Percentiles rank a stretch among this genome's conserved stretches.
These are phyloP conservation scores for Rhizopus sp. DNA, from an alignment of 371 early-diverging fungal genomes.

Conservation along the genomic window DNA sequence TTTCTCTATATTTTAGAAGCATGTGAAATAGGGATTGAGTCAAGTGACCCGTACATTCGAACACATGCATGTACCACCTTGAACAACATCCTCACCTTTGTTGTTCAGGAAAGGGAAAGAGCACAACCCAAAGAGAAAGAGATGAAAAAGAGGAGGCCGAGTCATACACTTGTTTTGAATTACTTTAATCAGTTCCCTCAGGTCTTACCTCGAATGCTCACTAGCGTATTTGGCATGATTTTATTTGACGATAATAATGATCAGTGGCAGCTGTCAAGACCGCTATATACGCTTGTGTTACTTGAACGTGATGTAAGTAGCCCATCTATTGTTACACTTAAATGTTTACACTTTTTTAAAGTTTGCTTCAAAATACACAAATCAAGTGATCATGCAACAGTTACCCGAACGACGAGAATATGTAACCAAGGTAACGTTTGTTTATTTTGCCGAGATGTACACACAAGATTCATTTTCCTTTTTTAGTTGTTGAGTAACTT, in stretches of 20 bases:
- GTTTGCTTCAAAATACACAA: conserved; percentile 68
- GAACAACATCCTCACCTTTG: conserved; percentile 69
- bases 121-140: conserved; percentile 22
- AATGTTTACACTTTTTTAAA: conserved; percentile 21
- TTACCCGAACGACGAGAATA: conserved; percentile 68
- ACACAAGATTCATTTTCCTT: conserved; percentile 10
- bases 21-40: conserved; percentile 53
- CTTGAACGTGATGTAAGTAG: conserved; percentile 66
- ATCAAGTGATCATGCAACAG: conserved; percentile 68
- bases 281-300: conserved; percentile 75
- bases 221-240: conserved; percentile 66
- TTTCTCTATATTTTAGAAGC: conserved; percentile 57
- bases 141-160: conserved; percentile 6
- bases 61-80: conserved; percentile 69
- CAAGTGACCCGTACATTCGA: conserved; percentile 51
- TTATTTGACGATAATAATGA: conserved; percentile 78
- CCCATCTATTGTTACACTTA: neutral
- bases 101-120: conserved; percentile 58
- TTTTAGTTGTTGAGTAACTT: conserved; percentile 49
- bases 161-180: conserved; percentile 44
- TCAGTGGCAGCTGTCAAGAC: conserved; percentile 83
- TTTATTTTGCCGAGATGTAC: neutral
- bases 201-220: conserved; percentile 58
- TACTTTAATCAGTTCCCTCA: conserved; percentile 53
- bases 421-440: conserved; percentile 56